A percentile compares a stretch with the other conserved stretches of the same genome.
Conservation (phyloP, 2,329 filamentous ascomycete species). For the Xylaria hypoxylon region DNA sequence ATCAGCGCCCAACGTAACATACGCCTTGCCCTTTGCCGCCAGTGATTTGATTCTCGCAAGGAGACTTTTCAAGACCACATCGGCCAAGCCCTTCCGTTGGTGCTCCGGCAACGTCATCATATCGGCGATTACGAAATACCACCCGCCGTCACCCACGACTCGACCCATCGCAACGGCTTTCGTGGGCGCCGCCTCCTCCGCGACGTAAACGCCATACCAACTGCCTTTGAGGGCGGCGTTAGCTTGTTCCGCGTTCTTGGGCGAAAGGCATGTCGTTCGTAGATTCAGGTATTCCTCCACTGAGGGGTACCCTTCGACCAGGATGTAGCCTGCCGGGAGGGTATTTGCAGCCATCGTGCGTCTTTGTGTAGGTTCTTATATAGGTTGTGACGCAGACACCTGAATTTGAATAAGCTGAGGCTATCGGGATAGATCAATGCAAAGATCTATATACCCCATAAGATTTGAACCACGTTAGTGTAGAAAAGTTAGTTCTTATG, state of each 20-base stretch:
- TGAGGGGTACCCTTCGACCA: constrained; percentile 36
- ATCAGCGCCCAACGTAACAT: constrained; percentile 61
- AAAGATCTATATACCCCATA: not conserved
- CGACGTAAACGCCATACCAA: constrained; percentile 59
- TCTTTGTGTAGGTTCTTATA: not conserved
- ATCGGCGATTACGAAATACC: constrained; percentile 64
- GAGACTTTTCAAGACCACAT: constrained; percentile 57
- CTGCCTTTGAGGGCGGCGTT: constrained; percentile 52
- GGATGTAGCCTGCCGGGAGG: constrained; percentile 24
- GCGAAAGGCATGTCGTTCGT: constrained; percentile 25
- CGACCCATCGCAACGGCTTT: constrained; percentile 62
- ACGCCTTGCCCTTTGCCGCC: constrained; percentile 54
- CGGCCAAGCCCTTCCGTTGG: constrained; percentile 60
- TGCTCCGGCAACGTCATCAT: constrained; percentile 63
- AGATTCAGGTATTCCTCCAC: constrained; percentile 32
- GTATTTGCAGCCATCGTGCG: constrained; percentile 22
- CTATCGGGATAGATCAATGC: not conserved
- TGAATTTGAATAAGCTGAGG: not conserved
- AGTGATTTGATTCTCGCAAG: constrained; percentile 55
- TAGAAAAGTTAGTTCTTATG: not conserved
- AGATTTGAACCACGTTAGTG: not conserved
- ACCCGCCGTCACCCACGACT: constrained; percentile 62
- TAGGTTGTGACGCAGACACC: not conserved
- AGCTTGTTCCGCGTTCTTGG: constrained; percentile 54
- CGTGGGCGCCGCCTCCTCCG: constrained; percentile 41